Base-by-base conservation (phyloP, 2,329 filamentous ascomycete genomes). In the Botryosphaeria dothidea region DNA sequence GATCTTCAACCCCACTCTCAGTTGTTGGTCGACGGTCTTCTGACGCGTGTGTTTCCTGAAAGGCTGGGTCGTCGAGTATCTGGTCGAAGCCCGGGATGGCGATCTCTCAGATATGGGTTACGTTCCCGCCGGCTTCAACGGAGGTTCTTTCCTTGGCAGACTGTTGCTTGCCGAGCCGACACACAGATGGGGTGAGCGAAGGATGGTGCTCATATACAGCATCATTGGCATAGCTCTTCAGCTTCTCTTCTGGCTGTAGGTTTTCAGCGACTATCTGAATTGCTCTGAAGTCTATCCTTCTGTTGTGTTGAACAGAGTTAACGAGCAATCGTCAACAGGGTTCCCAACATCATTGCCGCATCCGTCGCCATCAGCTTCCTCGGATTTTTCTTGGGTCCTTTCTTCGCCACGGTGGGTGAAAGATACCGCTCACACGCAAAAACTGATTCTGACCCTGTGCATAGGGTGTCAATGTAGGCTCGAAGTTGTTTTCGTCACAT, bases 61-160 rank as follows among this genome's bases (percentile, higher is more conserved):
- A 23, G 86, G 88, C 1, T 90, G 87, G 88, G 83, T 89, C 0
- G 87, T 90, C 1, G 86, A 89, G 68, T 90, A 87, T 64, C 80
- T 90, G 3, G 84, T 89, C 6, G 80, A 82, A 2, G 85, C 86
- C n/a, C 84, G 87, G 0, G 77, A 83, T 2, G 87, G 86, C 0
- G 77, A 84, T 1, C 75, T 90, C 0, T 78, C 83, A 0, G 77
- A 83, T 19, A 84, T 88, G 73, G 87, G 87, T 0, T 90, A 89
- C 60, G 83, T 90, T 0, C 84, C 86, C 0, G 84, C 86, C 0
- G 87, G 86, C 3, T 86, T 85, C 68, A 87, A 82, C 52, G 87
- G 85, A 2, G 87, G 87, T 0, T 78, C 79, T 0, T 78, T 88
- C 3, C 78, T 89, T 0, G 86, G 87, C 0, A 77, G 87, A 4